Evolutionary conservation across 192 early-diverging fungal genomes (phyloP), one percentile per base, ranked within the genome.

Genomic region (Rhizoclosmatium globosum): DNA sequence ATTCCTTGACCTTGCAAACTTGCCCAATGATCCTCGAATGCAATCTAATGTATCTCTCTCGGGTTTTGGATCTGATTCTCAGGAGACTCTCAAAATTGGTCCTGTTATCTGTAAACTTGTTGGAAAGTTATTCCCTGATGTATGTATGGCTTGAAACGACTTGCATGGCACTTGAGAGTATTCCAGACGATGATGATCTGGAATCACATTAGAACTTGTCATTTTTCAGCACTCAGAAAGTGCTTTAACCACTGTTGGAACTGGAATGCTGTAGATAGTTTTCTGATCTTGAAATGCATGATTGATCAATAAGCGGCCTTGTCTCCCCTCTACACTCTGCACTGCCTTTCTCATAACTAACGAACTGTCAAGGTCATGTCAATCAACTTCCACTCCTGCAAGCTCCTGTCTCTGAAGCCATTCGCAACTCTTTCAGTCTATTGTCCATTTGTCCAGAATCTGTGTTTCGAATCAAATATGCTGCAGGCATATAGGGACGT

Each of bases 91-190:
- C 38, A 87, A 87, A 58, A 69, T 83, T 50, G 86, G 83, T n/a
- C 84, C 84, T 43, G 83, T 87, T 11, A 74, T 87, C 31, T 87
- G 86, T 66, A 87, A 87, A 80, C 64, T 84, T 50, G 83, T 87
- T 48, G 56, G 71, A 17, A 61, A 82, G 75, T 42, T 76, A 11
- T 87, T 82, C 53, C 86, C 86, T 21, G 78, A 79, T 60, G 84
- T 85, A 50, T 47, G 23, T 17, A 64, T 21, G 31, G 31, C 31
- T 31, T 31, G 31, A 31, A 31, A 31, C 31, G 31, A 66, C 31
- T 31, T 31, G 31, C 31, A 31, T 31, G 31, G 31, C 31, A 31
- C 31, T 31, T 31, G 31, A 31, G 31, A 31, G 31, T 31, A 31
- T 31, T 31, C 31, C 31, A 31, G 31, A 31, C 31, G 31, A 31